Evolutionary conservation across 495 filamentous ascomycete species (phyloP), one percentile per base, ranked within the genome.

Genomic region (Penicillium waksmanii): DNA sequence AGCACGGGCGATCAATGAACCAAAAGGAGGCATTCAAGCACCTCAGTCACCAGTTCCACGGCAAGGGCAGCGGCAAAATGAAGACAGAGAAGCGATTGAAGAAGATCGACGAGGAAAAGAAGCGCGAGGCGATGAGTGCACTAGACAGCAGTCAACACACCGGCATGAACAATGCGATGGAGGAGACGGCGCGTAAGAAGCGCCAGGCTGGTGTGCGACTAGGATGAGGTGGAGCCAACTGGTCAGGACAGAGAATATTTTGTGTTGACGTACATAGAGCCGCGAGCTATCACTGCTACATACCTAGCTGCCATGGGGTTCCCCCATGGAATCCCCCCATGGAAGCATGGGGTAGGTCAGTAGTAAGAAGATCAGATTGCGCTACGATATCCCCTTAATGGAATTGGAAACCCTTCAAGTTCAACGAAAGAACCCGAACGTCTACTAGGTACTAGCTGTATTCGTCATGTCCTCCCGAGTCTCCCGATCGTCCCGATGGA

Each of bases 81-180:
- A 98, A 98, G 88, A 97, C 92, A 23, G 94, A 98, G 80, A 98
- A 98, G 79, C 80, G 84, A 54, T 76, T 98, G 51, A 97, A 97
- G 86, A 96, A 95, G 85, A 94, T 97, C 75, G 95, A 94, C 56
- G 92, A 94, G 64, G 93, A 97, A 79, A 94, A 93, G 84, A 89
- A 89, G 70, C 84, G 86, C 63, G 87, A 90, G 78, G 84, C 89
- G 0, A 89, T 90, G 82, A 92, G 89, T 66, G 82, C 87, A 47
- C 73, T 97, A 60, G 91, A 96, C 67, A 89, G 86, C 55, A 92
- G 88, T 65, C 87, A 91, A 72, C 87, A 87, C 59, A 89, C 87
- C 25, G 92, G 91, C 27, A 92, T 96, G 86, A 89, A 85, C 68
- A 87, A 83, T 60, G 93, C 90, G 13, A 86, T 88, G 68, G 89